Evolutionary conservation across 768 basidiomycete species (phyloP).

Genomic region (Phallus indusiatus): DNA sequence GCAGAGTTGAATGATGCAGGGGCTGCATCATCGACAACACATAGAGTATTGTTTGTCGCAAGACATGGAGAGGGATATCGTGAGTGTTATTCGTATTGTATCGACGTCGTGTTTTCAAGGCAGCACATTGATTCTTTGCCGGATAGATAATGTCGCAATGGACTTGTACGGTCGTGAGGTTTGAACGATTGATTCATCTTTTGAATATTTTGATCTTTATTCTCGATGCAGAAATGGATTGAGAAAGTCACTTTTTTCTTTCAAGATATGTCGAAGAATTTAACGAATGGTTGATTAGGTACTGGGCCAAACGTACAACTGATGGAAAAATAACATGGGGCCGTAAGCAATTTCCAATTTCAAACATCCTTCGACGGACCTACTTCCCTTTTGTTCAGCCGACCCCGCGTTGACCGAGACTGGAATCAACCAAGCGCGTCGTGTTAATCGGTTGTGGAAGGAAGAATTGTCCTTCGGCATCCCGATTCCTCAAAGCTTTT

Average conservation of each 20-base stretch:
- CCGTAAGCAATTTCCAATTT: slow-evolving; percentile 28
- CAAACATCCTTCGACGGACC: slow-evolving; percentile 10
- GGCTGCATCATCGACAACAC: slow-evolving; percentile 29
- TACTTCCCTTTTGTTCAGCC: slow-evolving; percentile 27
- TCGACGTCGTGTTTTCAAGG: too few relatives aligned
- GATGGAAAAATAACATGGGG: slow-evolving; percentile 67
- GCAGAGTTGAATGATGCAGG: slow-evolving; percentile 33
- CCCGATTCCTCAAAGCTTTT: slow-evolving; percentile 45
- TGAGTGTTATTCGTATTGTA: slow-evolving; percentile 27
- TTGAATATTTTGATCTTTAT: not conserved
- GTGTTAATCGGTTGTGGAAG: slow-evolving; percentile 38
- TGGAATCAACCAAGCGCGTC: slow-evolving; percentile 47
- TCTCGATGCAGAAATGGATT: not conserved
- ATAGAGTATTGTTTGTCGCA: slow-evolving; percentile 58
- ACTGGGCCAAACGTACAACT: slow-evolving; percentile 55
- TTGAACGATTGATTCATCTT: not conserved
- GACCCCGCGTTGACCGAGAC: slow-evolving; percentile 54
- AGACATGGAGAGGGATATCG: slow-evolving; percentile 71
- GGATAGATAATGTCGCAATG: slow-evolving; percentile 56
- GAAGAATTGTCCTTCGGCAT: slow-evolving; percentile 32
- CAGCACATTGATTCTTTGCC: not conserved
- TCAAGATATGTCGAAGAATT: too few relatives aligned
- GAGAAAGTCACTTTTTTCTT: too few relatives aligned
- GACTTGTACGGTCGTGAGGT: slow-evolving; percentile 45
- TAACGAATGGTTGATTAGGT: slow-evolving; percentile 24